A percentile compares a stretch with the other conserved stretches of the same genome.
These are phyloP conservation scores for Capniomyces stellatus DNA, from an alignment of 371 early-diverging fungal genomes.

Conservation along the genomic window DNA sequence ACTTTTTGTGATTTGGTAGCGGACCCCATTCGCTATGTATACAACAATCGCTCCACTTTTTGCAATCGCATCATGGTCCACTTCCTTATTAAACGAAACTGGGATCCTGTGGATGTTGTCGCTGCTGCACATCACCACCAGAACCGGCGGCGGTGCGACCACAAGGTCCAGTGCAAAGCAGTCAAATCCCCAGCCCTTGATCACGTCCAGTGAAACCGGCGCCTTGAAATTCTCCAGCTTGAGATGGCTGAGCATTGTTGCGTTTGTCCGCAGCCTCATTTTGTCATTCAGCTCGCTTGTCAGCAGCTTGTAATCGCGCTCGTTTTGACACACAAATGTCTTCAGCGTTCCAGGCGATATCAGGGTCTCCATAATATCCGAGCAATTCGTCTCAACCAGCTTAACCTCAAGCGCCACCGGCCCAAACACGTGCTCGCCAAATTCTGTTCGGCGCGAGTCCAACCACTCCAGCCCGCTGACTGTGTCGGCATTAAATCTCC, in stretches of 20 bases:
- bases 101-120: slow-evolving; percentile 41
- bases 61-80: slow-evolving; percentile 27
- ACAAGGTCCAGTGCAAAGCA: slow-evolving; percentile 51
- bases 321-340: slow-evolving; percentile 57
- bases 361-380: slow-evolving; percentile 40
- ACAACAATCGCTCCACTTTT: slow-evolving; percentile 12
- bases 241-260: slow-evolving; percentile 21
- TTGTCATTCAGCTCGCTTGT: slow-evolving; percentile 39
- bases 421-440: slow-evolving; percentile 48
- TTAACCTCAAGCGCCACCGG: slow-evolving; percentile 51
- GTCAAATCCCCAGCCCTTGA: slow-evolving; percentile 42
- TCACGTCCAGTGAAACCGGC: slow-evolving; percentile 25
- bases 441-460: slow-evolving; percentile 34
- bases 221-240: slow-evolving; percentile 19
- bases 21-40: slow-evolving; percentile 32
- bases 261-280: slow-evolving; percentile 33
- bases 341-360: slow-evolving; percentile 25
- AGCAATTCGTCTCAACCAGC: slow-evolving; percentile 38
- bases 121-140: slow-evolving; percentile 42
- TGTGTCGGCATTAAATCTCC: slow-evolving; percentile 28
- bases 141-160: slow-evolving; percentile 48
- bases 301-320: slow-evolving; percentile 55
- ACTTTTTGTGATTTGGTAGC: slow-evolving; percentile 28
- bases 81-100: slow-evolving; percentile 19
- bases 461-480: slow-evolving; percentile 42